Percentiles rank a stretch among this genome's conserved stretches.
phyloP scores from a whole-genome alignment of 2,329 filamentous ascomycete species.

The Calonectria pteridis region DNA sequence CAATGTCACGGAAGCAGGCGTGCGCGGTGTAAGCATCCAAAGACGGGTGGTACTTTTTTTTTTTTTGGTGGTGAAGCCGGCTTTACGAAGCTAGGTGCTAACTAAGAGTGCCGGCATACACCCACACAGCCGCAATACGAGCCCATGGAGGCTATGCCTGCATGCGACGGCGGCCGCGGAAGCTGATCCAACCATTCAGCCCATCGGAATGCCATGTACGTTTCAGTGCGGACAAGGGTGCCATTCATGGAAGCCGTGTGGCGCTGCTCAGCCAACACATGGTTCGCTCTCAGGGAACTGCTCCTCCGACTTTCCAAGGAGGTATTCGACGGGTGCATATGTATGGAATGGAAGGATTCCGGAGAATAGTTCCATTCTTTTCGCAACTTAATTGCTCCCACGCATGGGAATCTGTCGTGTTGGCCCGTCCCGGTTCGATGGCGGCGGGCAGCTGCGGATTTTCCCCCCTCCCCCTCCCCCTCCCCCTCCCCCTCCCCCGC shows the following conservation, averaged over 20 bases:
- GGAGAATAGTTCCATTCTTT: not conserved
- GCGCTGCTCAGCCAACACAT: conserved; percentile 25
- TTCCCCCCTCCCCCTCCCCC: no score
- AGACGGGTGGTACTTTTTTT: not conserved
- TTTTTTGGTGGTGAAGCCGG: not conserved
- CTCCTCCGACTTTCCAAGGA: conserved; percentile 3
- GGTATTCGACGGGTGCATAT: not conserved
- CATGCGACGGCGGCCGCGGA: conserved; percentile 22
- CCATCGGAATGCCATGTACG: not conserved
- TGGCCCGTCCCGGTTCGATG: not conserved
- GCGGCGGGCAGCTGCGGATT: not conserved
- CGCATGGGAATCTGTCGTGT: not conserved
- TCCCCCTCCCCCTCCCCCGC: not conserved
- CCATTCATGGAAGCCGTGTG: conserved; percentile 3
- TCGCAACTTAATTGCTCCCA: conserved; percentile 17
- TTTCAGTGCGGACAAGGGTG: conserved; percentile 15
- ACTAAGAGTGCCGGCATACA: conserved; percentile 10
- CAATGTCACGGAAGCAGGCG: not conserved
- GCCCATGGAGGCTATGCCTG: conserved; percentile 39
- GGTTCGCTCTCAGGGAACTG: not conserved
- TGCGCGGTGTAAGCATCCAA: not conserved
- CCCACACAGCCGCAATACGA: conserved; percentile 37
- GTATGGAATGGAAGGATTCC: conserved; percentile 2
- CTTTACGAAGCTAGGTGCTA: not conserved
- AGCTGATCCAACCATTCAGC: conserved; percentile 8